A percentile compares a stretch with the other conserved stretches of the same genome.
phyloP scores from a whole-genome alignment of 2,329 filamentous ascomycete genomes.

The Sarocladium brachiariae region DNA sequence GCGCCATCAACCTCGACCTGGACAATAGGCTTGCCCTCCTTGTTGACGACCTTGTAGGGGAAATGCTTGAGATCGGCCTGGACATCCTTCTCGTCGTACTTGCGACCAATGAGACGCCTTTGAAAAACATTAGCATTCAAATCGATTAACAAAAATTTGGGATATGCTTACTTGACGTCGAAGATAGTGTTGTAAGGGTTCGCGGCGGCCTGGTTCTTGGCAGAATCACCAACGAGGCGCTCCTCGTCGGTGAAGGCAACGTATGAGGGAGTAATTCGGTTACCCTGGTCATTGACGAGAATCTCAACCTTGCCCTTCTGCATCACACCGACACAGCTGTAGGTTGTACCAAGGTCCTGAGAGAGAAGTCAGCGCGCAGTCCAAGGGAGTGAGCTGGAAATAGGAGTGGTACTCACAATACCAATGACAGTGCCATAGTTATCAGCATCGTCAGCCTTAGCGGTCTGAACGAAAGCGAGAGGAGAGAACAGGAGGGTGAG shows the following conservation, averaged over 20 bases:
- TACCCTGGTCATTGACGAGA: constrained; percentile 92
- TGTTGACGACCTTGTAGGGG: constrained; percentile 88
- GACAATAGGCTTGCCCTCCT: constrained; percentile 84
- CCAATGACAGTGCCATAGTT: constrained; percentile 86
- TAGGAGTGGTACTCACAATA: constrained; percentile 54
- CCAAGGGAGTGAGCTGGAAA: constrained; percentile 10
- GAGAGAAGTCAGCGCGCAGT: constrained; percentile 5
- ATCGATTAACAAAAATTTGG: too few species aligned
- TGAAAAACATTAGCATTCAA: constrained; percentile 12
- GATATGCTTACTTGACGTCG: constrained; percentile 72
- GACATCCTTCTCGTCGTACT: constrained; percentile 76
- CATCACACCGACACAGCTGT: constrained; percentile 91
- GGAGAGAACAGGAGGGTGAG: constrained; percentile 84
- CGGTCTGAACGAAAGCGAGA: constrained; percentile 76
- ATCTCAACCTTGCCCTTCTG: constrained; percentile 93
- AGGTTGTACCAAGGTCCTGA: constrained; percentile 79
- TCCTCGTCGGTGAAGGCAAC: constrained; percentile 97
- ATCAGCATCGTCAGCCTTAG: constrained; percentile 67
- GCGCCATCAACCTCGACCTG: constrained; percentile 61
- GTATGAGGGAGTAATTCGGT: constrained; percentile 92
- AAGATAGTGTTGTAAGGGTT: constrained; percentile 73
- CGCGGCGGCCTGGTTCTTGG: constrained; percentile 86
- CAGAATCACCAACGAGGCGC: constrained; percentile 92
- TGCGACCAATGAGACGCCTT: constrained; percentile 80
- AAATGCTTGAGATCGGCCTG: constrained; percentile 97